Evolutionary conservation across 176 grass and related monocot species (phyloP).

Genomic region (Phyllostachys edulis): DNA sequence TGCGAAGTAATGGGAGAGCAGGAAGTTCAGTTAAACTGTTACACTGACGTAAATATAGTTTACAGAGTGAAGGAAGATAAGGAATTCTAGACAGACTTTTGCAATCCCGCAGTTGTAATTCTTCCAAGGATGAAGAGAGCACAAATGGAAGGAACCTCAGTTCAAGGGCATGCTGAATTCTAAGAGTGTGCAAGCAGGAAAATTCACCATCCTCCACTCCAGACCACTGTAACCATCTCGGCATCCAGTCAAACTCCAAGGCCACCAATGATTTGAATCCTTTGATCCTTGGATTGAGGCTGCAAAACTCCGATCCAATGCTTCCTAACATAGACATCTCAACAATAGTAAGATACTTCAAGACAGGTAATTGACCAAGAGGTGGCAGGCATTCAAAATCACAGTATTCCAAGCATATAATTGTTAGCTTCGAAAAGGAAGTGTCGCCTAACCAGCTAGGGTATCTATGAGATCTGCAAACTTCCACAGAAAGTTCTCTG

Average conservation of each 20-base stretch:
- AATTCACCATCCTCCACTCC: slow-evolving; percentile 23
- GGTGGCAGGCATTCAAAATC: slow-evolving; percentile 26
- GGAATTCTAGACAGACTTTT: background rate
- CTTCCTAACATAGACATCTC: background rate
- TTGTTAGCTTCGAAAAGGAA: slow-evolving; percentile 28
- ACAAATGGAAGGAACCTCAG: background rate
- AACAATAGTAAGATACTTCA: slow-evolving; percentile 18
- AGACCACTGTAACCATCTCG: slow-evolving; percentile 19
- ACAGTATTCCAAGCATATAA: background rate
- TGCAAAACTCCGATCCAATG: slow-evolving; percentile 25
- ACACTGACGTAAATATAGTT: background rate
- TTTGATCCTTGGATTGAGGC: background rate
- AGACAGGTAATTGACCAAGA: slow-evolving; percentile 30
- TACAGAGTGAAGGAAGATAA: background rate
- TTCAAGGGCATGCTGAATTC: background rate
- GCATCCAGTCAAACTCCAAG: slow-evolving; percentile 28
- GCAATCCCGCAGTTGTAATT: slow-evolving; percentile 17
- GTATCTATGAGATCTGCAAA: slow-evolving; percentile 10
- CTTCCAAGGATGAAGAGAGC: slow-evolving; percentile 19
- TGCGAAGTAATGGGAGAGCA: background rate
- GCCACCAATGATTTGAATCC: slow-evolving; percentile 26
- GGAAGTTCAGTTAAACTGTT: background rate
- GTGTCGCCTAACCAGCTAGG: slow-evolving; percentile 29
- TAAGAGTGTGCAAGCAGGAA: slow-evolving; percentile 8
- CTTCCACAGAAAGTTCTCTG: background rate